Evolutionary conservation across 805 yeast genomes (phyloP).

Genomic region (Nakazawaea ambrosiae): DNA sequence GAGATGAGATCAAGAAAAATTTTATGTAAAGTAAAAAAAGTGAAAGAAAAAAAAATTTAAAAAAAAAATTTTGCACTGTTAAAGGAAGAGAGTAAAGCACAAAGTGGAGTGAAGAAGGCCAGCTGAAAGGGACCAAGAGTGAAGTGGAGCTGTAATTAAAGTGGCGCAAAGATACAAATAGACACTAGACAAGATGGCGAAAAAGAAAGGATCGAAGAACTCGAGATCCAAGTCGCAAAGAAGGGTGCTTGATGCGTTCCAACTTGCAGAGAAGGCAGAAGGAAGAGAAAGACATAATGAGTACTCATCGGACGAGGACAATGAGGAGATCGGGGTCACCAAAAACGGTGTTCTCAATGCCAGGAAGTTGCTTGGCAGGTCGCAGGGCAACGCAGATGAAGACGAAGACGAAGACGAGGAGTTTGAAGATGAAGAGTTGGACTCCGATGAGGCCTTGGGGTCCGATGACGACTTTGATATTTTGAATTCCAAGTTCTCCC

Average conservation of each 20-base stretch:
- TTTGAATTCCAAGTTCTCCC: conserved; percentile 60
- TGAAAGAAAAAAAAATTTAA: too few relatives aligned
- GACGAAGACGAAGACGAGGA: conserved; percentile 21
- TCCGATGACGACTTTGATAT: conserved; percentile 67
- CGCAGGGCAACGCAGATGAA: conserved; percentile 3
- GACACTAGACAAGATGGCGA: conserved; percentile 5
- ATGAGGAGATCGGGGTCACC: conserved; percentile 13
- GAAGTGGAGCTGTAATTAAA: too few relatives aligned
- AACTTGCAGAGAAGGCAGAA: conserved; percentile 19
- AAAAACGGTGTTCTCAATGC: conserved; percentile 26
- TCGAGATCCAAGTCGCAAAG: conserved; percentile 14
- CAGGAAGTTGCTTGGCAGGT: conserved; percentile 22
- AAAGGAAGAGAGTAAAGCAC: too few relatives aligned
- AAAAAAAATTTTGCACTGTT: too few relatives aligned
- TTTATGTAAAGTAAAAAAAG: too few relatives aligned
- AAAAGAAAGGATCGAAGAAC: conserved; percentile 9
- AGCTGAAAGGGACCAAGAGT: too few relatives aligned
- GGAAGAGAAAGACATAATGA: conserved; percentile 8
- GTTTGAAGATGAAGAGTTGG: conserved; percentile 31
- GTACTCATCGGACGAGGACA: conserved; percentile 12
- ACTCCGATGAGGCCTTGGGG: conserved; percentile 83
- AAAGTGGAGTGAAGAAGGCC: too few relatives aligned
- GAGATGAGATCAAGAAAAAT: too few relatives aligned
- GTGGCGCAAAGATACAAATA: too few relatives aligned
- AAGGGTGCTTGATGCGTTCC: conserved; percentile 21